Base-by-base conservation (phyloP, 1,139 yeast genomes). In the Yamadazyma buinensis region DNA sequence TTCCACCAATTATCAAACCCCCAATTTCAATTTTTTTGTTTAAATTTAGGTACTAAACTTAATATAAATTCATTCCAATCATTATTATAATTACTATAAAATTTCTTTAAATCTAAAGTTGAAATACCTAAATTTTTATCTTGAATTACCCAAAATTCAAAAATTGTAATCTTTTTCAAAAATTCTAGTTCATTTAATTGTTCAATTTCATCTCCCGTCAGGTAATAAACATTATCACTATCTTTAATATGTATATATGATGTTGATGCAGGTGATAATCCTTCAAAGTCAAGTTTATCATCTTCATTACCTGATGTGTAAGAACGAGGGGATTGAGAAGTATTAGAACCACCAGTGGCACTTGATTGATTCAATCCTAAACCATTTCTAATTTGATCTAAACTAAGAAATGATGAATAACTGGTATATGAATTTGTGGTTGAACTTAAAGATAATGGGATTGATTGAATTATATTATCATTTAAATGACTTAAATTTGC, bases 401-500 rank as follows among this genome's bases (percentile, higher is more conserved):
- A 47, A 30, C 66, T 61, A 28, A 61, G 48, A 15, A 61, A 41
- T 2, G 67, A 60, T 1, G 64, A 45, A 27, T 49, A 54, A 15
- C 36, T 33, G 2, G 36, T 41, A 23, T 38, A 27, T 22, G 35
- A 21, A 1, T 38, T 33, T 20, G 26, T 32, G 2, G 11, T 14
- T 14, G 18, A 15, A 17, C 7, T 17, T 17, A 5, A 7, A 5
- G 19, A 17, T 17, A 17, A 17, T 5, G 19, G 19, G 19, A 20
- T 29, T 3, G 33, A 40, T 27, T 37, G 28, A 5, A 41, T 33
- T 8, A 47, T 35, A 34, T 56, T 59, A 18, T 56, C 61, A 41
- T 64, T 62, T 37, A 64, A 53, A 35, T 64, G 65, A 32, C 67
- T 57, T 43, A 68, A 61, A 39, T 58, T 69, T 28, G 76, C 71